phyloP scores from a whole-genome alignment of 2,329 filamentous ascomycete genomes.

The Sporothrix euskadiensis region DNA sequence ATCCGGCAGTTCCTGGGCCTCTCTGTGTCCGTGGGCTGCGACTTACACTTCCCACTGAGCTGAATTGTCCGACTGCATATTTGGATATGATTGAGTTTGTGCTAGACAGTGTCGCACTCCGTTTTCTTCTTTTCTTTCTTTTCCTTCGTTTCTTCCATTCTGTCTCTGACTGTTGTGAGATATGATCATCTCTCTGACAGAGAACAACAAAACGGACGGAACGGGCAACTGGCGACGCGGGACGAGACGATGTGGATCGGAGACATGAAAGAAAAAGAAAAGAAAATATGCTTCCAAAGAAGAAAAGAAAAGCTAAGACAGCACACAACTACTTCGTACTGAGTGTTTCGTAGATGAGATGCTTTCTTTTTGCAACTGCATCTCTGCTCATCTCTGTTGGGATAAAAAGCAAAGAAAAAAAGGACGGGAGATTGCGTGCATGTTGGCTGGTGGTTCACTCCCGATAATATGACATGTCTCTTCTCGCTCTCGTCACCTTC shows the following conservation, averaged over 20 bases:
- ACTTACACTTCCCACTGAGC: not conserved
- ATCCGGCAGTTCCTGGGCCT: not conserved
- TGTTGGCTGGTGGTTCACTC: not conserved
- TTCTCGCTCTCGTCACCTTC: not conserved
- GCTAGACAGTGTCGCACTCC: slow-evolving; percentile 4
- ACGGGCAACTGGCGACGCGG: not conserved
- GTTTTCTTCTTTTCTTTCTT: not conserved
- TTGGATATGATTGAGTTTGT: not conserved
- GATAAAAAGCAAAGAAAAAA: not conserved
- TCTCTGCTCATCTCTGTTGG: not conserved
- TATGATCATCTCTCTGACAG: not conserved
- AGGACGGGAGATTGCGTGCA: slow-evolving; percentile 1
- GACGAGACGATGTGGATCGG: not conserved
- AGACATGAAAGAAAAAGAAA: slow-evolving; percentile 7
- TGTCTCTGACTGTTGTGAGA: slow-evolving; percentile 5
- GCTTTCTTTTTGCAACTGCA: not conserved
- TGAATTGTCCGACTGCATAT: not conserved
- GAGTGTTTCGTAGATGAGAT: not conserved
- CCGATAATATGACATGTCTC: not conserved
- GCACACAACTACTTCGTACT: not conserved
- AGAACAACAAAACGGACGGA: slow-evolving; percentile 5
- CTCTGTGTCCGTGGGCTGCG: not conserved
- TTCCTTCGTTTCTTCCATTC: not conserved
- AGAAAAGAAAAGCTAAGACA: slow-evolving; percentile 9
- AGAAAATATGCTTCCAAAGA: not conserved